Evolutionary conservation across 768 basidiomycete species (phyloP).

Genomic region (Amanita jacksonii): DNA sequence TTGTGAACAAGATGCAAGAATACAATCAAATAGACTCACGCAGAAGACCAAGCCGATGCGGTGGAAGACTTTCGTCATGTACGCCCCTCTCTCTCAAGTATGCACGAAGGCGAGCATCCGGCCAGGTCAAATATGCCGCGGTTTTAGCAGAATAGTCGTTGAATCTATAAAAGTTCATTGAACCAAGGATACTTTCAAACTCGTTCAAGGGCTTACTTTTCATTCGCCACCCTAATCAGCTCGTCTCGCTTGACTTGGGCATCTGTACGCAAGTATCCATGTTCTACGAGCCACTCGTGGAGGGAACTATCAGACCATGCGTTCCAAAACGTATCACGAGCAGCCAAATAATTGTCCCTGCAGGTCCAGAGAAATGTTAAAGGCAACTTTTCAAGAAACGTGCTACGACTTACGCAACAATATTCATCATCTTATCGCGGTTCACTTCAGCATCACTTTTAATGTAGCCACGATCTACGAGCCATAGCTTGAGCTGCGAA

Average conservation of each 20-base stretch:
- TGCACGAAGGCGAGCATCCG: constrained; percentile 84
- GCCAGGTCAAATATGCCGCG: constrained; percentile 78
- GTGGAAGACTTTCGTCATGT: constrained; percentile 58
- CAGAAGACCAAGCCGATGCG: constrained; percentile 64
- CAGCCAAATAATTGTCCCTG: constrained; percentile 62
- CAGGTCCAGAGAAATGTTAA: background rate
- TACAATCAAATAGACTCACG: constrained; percentile 32
- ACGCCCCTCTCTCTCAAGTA: constrained; percentile 76
- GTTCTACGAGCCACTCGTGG: constrained; percentile 62
- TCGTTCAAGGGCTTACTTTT: too few species aligned
- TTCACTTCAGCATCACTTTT: constrained; percentile 59
- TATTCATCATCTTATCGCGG: constrained; percentile 70
- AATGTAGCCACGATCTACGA: constrained; percentile 62
- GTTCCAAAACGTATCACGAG: constrained; percentile 48
- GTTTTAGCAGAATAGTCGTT: constrained; percentile 32
- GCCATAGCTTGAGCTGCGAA: constrained; percentile 67
- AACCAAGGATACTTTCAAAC: too few species aligned
- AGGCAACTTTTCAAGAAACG: background rate
- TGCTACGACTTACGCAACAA: constrained; percentile 44
- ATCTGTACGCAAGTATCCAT: constrained; percentile 53
- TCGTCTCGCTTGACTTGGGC: constrained; percentile 66
- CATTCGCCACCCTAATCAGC: constrained; percentile 59
- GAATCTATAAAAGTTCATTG: too few species aligned
- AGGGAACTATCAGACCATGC: constrained; percentile 73
- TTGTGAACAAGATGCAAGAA: background rate